These are phyloP conservation scores for Suillus alpinus DNA, from an alignment of 768 basidiomycete genomes.

Conservation along the genomic window DNA sequence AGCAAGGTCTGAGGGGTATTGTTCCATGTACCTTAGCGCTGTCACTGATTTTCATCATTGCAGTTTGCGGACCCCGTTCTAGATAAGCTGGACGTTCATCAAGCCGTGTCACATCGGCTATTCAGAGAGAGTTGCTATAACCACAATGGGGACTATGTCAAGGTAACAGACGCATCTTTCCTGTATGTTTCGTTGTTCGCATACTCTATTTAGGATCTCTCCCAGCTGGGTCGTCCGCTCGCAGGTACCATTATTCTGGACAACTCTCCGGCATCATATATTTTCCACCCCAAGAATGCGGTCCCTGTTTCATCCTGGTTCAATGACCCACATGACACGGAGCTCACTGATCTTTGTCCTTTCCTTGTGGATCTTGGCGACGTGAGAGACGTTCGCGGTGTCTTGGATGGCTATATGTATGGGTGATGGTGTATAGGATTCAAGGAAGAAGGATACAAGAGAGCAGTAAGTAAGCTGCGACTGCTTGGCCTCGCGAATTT, in stretches of 20 bases:
- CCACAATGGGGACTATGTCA: conserved; percentile 94
- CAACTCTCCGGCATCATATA: conserved; percentile 76
- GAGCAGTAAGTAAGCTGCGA: neutral
- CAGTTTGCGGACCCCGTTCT: conserved; percentile 95
- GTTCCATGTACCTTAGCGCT: neutral
- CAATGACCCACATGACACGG: conserved; percentile 74
- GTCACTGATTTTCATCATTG: conserved; percentile 2
- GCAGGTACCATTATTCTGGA: conserved; percentile 71
- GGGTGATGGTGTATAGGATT: neutral
- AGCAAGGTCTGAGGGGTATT: conserved; percentile 65
- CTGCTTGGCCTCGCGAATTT: neutral
- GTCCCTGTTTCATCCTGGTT: conserved; percentile 80
- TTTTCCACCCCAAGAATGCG: conserved; percentile 80
- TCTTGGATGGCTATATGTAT: conserved; percentile 38
- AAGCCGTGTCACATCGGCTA: conserved; percentile 82
- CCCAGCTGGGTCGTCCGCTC: conserved; percentile 69
- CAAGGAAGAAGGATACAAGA: neutral
- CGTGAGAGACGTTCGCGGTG: conserved; percentile 65
- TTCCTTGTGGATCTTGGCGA: conserved; percentile 63
- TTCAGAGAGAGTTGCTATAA: conserved; percentile 97
- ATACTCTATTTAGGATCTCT: conserved; percentile 54
- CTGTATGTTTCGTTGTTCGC: conserved; percentile 5
- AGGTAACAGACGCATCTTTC: conserved; percentile 47
- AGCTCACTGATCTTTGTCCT: conserved; percentile 67
- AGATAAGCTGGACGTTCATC: conserved; percentile 86